Evolutionary conservation across 768 basidiomycete genomes (phyloP), one percentile per base, ranked within the genome.

Genomic region (Leccinum fibrillosum): DNA sequence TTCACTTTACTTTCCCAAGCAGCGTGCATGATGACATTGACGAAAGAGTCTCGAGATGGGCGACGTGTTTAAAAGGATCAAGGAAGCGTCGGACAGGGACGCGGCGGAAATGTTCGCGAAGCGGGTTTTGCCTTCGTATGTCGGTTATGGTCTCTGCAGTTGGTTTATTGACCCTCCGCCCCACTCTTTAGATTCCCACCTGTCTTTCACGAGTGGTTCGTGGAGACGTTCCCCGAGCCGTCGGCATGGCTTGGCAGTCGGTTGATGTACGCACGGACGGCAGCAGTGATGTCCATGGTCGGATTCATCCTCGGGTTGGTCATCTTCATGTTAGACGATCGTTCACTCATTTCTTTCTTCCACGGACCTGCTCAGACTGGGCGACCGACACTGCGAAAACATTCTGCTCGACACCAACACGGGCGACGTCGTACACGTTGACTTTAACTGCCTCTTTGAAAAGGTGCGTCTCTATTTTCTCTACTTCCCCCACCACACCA

Each of bases 241-340:
- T 88, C 90, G 0, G 90, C 92, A 0, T 99, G 97, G 97, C 81
- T 98, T 15, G 83, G 88, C 1, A 90, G 90, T 69, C 86, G 96
- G n/a, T 72, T 92, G 64, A 79, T 85, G 1, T 99, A 95, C 68
- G 87, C 83, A 4, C 82, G 96, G 45, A 97, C 96, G 0, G 84
- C 90, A 0, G 97, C 96, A 0, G 97, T 98, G 54, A 98, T 97
- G 89, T 97, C 91, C 1, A 98, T 99, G 91, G 91, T 98, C 21
- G 97, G 97, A 11, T 96, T 91, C 66, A 94, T 99, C 45, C 78
- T 98, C 12, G 96, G 96, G 94, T 96, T 62, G 49, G 59, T 32
- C 54, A 23, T 44, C 42, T 11, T 37, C 5, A 1, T 4, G 0
- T 48, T 17, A 12, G 7, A 1, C 8, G 1, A 26, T 34, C 49